Evolutionary conservation across 257 asterid species (phyloP).

Genomic region (Penstemon davidsonii): DNA sequence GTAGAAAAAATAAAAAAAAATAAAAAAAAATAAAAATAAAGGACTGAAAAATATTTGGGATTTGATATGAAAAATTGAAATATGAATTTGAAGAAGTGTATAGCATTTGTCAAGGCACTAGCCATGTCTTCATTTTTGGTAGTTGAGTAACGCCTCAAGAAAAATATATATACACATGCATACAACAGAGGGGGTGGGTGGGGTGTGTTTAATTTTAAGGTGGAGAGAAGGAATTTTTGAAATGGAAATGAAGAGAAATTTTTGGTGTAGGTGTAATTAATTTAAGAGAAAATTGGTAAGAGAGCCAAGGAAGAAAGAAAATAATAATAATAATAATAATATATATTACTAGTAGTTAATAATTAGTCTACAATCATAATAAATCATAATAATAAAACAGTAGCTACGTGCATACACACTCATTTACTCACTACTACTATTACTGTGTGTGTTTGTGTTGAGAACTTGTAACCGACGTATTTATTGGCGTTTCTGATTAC

Average conservation of each 20-base stretch:
- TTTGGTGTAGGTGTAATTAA: constrained; percentile 45
- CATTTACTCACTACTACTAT: too few relatives aligned
- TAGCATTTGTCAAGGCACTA: constrained; percentile 47
- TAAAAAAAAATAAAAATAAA: constrained; percentile 5
- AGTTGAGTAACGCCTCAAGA: constrained; percentile 42
- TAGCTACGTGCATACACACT: too few relatives aligned
- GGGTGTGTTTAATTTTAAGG: background rate
- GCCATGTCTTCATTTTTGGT: constrained; percentile 45
- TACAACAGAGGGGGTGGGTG: constrained; percentile 1
- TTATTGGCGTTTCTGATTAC: too few relatives aligned
- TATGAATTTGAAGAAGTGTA: constrained; percentile 29
- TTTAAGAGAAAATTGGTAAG: constrained; percentile 41
- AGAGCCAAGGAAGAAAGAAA: constrained; percentile 26
- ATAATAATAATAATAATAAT: constrained; percentile 24
- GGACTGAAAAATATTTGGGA: constrained; percentile 23
- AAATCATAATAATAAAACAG: too few relatives aligned
- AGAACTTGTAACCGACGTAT: too few relatives aligned
- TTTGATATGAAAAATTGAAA: constrained; percentile 35
- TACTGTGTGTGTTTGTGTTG: too few relatives aligned
- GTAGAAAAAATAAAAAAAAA: constrained; percentile 2
- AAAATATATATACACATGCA: background rate
- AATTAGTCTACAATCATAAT: too few relatives aligned
- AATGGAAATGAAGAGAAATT: constrained; percentile 45
- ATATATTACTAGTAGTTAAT: too few relatives aligned
- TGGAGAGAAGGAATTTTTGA: background rate